These are phyloP conservation scores for Byssochlamys sp. DNA, from an alignment of 2,329 filamentous ascomycete genomes.

Conservation along the genomic window DNA sequence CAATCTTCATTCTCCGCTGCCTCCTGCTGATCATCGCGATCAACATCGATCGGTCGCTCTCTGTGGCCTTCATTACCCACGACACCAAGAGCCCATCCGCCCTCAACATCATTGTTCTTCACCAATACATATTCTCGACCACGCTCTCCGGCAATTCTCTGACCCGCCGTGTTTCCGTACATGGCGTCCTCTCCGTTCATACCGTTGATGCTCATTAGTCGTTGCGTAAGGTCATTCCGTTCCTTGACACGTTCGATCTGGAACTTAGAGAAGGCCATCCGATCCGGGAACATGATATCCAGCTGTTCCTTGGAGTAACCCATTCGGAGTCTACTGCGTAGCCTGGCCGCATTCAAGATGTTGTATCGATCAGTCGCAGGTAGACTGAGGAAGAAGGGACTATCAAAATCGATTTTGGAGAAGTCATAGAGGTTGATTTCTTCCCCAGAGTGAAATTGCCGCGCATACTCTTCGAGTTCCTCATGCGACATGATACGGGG, in stretches of 20 bases:
- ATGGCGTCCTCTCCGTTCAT: conserved; percentile 71
- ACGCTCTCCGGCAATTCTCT: conserved; percentile 57
- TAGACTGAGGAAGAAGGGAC: conserved; percentile 85
- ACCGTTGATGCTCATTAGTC: conserved; percentile 86
- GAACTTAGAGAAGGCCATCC: conserved; percentile 93
- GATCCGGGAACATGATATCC: conserved; percentile 90
- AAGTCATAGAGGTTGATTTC: conserved; percentile 88
- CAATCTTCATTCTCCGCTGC: conserved; percentile 49
- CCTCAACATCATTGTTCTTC: conserved; percentile 88
- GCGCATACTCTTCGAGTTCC: conserved; percentile 85
- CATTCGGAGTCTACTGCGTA: conserved; percentile 85
- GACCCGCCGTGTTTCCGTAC: conserved; percentile 46
- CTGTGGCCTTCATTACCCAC: conserved; percentile 72
- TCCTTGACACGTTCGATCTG: conserved; percentile 91
- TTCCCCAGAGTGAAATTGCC: conserved; percentile 83
- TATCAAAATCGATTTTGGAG: conserved; percentile 95
- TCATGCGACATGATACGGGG: conserved; percentile 93
- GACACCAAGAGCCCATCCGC: conserved; percentile 90
- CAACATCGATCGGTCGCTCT: conserved; percentile 86
- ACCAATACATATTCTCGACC: conserved; percentile 91
- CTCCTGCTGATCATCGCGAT: conserved; percentile 46
- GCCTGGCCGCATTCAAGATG: conserved; percentile 83
- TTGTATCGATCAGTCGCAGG: conserved; percentile 90
- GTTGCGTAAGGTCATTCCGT: conserved; percentile 85
- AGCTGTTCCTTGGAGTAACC: conserved; percentile 92